phyloP scores from a whole-genome alignment of 2,329 filamentous ascomycete species.

The Immersiporthe knoxdaviesiana region DNA sequence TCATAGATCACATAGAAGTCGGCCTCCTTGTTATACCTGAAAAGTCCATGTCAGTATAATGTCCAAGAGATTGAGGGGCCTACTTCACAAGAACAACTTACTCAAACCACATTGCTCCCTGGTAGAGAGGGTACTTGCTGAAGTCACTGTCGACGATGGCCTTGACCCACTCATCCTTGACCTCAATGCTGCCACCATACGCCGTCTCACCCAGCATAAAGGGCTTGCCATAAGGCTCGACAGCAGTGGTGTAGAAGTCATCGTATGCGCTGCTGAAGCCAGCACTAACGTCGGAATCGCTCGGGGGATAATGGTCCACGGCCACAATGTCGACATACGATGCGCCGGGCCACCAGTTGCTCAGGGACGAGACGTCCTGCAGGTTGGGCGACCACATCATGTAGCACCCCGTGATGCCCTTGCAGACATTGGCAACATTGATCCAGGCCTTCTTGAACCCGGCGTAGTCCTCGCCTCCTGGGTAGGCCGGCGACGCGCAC shows the following conservation, averaged over 20 bases:
- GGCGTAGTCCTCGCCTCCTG: constrained; percentile 25
- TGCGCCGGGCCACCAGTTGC: constrained; percentile 31
- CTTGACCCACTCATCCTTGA: constrained; percentile 26
- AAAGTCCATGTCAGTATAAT: background rate
- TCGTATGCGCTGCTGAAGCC: constrained; percentile 21
- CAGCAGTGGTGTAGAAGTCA: constrained; percentile 19
- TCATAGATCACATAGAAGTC: constrained; percentile 27
- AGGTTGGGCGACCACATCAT: constrained; percentile 32
- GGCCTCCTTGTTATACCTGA: constrained; percentile 22
- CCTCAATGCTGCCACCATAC: constrained; percentile 16
- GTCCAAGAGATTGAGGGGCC: background rate
- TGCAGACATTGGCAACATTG: constrained; percentile 27
- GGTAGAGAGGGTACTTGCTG: constrained; percentile 24
- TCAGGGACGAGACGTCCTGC: constrained; percentile 28
- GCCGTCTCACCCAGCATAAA: constrained; percentile 28
- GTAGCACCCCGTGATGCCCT: constrained; percentile 25
- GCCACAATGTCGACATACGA: constrained; percentile 32
- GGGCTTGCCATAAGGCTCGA: constrained; percentile 26
- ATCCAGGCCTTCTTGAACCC: constrained; percentile 28
- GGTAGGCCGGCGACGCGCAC: constrained; percentile 23
- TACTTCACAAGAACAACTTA: background rate
- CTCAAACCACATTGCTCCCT: constrained; percentile 30
- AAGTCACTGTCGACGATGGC: constrained; percentile 21
- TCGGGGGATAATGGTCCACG: constrained; percentile 29
- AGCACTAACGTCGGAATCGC: constrained; percentile 8